phyloP scores from a whole-genome alignment of 176 grass and related monocot species.

The Ampelocalamus luodianensis region DNA sequence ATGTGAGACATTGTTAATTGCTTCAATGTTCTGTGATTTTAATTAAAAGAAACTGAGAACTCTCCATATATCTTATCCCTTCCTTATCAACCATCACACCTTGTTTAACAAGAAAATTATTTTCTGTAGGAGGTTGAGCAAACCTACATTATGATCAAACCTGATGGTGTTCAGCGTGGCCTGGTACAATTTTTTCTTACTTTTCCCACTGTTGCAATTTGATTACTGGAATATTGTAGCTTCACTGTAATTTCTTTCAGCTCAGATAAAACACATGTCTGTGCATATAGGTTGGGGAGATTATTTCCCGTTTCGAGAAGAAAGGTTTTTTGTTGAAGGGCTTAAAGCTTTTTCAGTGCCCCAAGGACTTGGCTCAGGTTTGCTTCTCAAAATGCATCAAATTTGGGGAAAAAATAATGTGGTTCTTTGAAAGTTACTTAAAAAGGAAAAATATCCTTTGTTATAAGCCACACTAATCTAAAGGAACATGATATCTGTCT shows the following conservation, averaged over 20 bases:
- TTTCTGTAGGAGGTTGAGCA: conserved; percentile 65
- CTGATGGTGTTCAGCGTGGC: conserved; percentile 90
- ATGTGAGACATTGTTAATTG: background rate
- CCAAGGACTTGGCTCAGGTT: conserved; percentile 97
- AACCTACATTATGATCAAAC: conserved; percentile 96
- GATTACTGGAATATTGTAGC: background rate
- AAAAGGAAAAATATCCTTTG: background rate
- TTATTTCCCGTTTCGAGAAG: conserved; percentile 95
- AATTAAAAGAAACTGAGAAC: background rate
- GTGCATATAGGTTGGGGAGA: conserved; percentile 83
- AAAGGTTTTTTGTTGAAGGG: conserved; percentile 98
- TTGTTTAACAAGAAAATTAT: conserved; percentile 14
- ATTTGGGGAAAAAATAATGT: background rate
- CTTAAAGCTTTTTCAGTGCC: conserved; percentile 86
- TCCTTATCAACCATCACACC: background rate
- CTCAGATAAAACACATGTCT: conserved; percentile 24
- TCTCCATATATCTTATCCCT: background rate
- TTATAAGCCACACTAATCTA: background rate
- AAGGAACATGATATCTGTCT: conserved; percentile 10
- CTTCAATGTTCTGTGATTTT: background rate
- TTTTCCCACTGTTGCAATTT: conserved; percentile 3
- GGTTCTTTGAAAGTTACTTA: conserved; percentile 6
- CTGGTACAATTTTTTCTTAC: conserved; percentile 53
- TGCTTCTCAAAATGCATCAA: conserved; percentile 35
- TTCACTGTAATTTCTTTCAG: conserved; percentile 37